A percentile compares a stretch with the other conserved stretches of the same genome.
phyloP scores from a whole-genome alignment of 805 yeast species.

The Yamadazyma kitorensis region DNA sequence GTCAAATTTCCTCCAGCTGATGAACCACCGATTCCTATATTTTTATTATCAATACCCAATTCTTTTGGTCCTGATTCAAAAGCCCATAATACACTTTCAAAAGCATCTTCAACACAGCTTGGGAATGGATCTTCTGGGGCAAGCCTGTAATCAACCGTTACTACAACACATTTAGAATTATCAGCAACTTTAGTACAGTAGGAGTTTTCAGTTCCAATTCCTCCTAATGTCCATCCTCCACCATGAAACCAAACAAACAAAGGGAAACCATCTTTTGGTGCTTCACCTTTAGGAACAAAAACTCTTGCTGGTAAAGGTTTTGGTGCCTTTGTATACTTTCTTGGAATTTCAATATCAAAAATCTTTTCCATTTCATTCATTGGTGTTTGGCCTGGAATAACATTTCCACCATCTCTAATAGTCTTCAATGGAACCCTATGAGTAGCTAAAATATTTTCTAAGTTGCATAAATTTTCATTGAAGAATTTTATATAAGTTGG shows the following conservation, averaged over 20 bases:
- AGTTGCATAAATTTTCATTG: slow-evolving; percentile 21
- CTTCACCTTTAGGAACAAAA: slow-evolving; percentile 32
- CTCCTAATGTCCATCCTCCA: slow-evolving; percentile 46
- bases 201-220: slow-evolving; percentile 39
- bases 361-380: slow-evolving; percentile 22
- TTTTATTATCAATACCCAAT: slow-evolving; percentile 25
- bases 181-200: slow-evolving; percentile 41
- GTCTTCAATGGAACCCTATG: slow-evolving; percentile 31
- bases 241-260: slow-evolving; percentile 41
- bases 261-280: slow-evolving; percentile 38
- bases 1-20: slow-evolving; percentile 46
- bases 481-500: slow-evolving; percentile 38
- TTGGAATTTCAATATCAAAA: slow-evolving; percentile 29
- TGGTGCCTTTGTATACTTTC: slow-evolving; percentile 23
- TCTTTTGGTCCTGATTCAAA: slow-evolving; percentile 16
- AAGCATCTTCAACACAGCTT: slow-evolving; percentile 45
- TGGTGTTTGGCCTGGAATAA: slow-evolving; percentile 42
- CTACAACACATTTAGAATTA: slow-evolving; percentile 33
- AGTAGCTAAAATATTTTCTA: slow-evolving; percentile 29
- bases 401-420: slow-evolving; percentile 33
- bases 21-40: slow-evolving; percentile 43
- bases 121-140: slow-evolving; percentile 53
- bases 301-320: slow-evolving; percentile 29
- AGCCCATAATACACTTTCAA: slow-evolving; percentile 31
- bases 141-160: slow-evolving; percentile 48